phyloP scores from a whole-genome alignment of 805 yeast genomes.

The Yamadazyma olivae region DNA sequence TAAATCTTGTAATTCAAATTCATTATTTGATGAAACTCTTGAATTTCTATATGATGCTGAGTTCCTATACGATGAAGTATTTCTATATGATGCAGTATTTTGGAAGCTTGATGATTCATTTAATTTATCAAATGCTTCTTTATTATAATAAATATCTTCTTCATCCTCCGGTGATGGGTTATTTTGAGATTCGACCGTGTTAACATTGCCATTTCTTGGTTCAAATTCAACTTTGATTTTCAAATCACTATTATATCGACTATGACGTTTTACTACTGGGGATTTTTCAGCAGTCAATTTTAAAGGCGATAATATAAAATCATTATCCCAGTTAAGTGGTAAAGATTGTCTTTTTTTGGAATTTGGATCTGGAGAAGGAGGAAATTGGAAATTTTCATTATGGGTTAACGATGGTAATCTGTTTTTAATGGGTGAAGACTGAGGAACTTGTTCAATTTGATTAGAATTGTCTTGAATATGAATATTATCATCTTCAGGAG shows the following conservation, averaged over 20 bases:
- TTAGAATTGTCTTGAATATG: neutral
- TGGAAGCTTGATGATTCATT: neutral
- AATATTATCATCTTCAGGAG: slow-evolving; percentile 6
- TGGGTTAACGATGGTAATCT: slow-evolving; percentile 14
- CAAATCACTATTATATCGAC: slow-evolving; percentile 39
- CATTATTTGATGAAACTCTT: slow-evolving; percentile 18
- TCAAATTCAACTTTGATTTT: slow-evolving; percentile 45
- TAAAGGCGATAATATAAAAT: slow-evolving; percentile 41
- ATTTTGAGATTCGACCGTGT: neutral
- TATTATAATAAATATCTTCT: slow-evolving; percentile 2
- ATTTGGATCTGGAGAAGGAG: slow-evolving; percentile 34
- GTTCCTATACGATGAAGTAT: slow-evolving; percentile 3
- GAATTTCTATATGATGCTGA: slow-evolving; percentile 12
- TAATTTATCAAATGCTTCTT: slow-evolving; percentile 8
- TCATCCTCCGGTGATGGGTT: neutral
- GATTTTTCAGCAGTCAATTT: slow-evolving; percentile 28
- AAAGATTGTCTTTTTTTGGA: slow-evolving; percentile 31
- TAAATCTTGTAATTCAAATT: slow-evolving; percentile 30
- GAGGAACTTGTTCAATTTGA: slow-evolving; percentile 11
- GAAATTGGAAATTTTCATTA: slow-evolving; percentile 18
- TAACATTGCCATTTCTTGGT: slow-evolving; percentile 6
- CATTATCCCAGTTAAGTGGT: slow-evolving; percentile 29
- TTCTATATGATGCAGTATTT: neutral
- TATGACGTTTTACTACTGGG: slow-evolving; percentile 24
- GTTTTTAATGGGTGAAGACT: slow-evolving; percentile 19